A percentile compares a stretch with the other conserved stretches of the same genome.
These are phyloP conservation scores for Stenocarpella maydis DNA, from an alignment of 2,329 filamentous ascomycete species.

Conservation along the genomic window DNA sequence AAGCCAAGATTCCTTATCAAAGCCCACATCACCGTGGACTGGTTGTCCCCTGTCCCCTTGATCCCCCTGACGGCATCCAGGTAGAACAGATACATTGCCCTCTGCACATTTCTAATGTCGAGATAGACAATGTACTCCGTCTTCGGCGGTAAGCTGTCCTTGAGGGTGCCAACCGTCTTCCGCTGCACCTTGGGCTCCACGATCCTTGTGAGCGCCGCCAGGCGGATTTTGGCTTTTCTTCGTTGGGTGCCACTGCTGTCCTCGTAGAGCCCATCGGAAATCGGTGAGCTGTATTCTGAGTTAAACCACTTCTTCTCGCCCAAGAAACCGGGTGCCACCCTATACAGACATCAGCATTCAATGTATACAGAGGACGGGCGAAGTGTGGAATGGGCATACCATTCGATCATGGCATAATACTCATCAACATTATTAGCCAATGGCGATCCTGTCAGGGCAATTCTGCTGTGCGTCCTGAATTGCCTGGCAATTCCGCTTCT, in stretches of 20 bases:
- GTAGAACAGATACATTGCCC: slow-evolving; percentile 64
- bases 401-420: slow-evolving; percentile 87
- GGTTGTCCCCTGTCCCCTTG: neutral
- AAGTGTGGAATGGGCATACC: slow-evolving; percentile 43
- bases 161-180: slow-evolving; percentile 71
- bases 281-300: slow-evolving; percentile 74
- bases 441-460: slow-evolving; percentile 88
- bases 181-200: slow-evolving; percentile 83
- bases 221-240: slow-evolving; percentile 68
- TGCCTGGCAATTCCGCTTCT: slow-evolving; percentile 61
- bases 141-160: slow-evolving; percentile 75
- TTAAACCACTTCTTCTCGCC: slow-evolving; percentile 74
- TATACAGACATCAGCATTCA: neutral
- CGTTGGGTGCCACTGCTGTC: slow-evolving; percentile 68
- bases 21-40: slow-evolving; percentile 41
- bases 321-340: slow-evolving; percentile 80
- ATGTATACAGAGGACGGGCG: neutral
- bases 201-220: slow-evolving; percentile 74
- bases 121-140: slow-evolving; percentile 83
- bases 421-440: slow-evolving; percentile 85
- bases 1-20: slow-evolving; percentile 55
- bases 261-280: slow-evolving; percentile 72
- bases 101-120: slow-evolving; percentile 72
- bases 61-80: neutral
- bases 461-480: slow-evolving; percentile 74